Percentiles rank a stretch among this genome's conserved stretches.
Conservation (phyloP, 192 early-diverging fungal species). For the Podila horticola region DNA sequence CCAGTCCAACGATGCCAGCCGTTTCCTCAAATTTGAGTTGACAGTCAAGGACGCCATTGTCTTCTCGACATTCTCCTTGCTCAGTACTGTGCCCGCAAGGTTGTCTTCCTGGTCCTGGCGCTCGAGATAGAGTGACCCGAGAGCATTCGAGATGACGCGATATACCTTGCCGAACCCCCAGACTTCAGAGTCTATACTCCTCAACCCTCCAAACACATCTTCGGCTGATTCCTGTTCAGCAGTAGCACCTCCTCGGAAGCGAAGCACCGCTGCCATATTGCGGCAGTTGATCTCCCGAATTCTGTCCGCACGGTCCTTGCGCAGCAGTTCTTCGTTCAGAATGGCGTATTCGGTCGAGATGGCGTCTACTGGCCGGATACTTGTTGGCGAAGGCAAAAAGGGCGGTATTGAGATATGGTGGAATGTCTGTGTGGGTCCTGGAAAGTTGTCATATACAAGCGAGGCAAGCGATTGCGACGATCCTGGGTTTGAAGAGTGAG, state of each 20-base stretch:
- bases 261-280: slow-evolving; percentile 47
- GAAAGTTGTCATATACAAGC: slow-evolving; percentile 26
- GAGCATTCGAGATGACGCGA: slow-evolving; percentile 56
- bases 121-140: slow-evolving; percentile 44
- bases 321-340: slow-evolving; percentile 32
- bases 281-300: slow-evolving; percentile 58
- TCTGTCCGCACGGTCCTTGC: slow-evolving; percentile 47
- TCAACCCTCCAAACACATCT: slow-evolving; percentile 29
- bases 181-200: slow-evolving; percentile 45
- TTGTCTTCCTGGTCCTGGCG: not conserved
- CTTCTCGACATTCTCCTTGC: slow-evolving; percentile 20
- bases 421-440: slow-evolving; percentile 33
- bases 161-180: slow-evolving; percentile 61
- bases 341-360: slow-evolving; percentile 9
- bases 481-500: not conserved
- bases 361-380: not conserved
- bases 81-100: not conserved
- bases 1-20: slow-evolving; percentile 8
- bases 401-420: slow-evolving; percentile 46
- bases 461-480: slow-evolving; percentile 8
- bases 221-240: not conserved
- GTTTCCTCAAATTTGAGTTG: slow-evolving; percentile 19
- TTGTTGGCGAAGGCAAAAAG: not conserved
- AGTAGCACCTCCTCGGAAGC: slow-evolving; percentile 49
- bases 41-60: slow-evolving; percentile 31